Evolutionary conservation across 2,329 filamentous ascomycete genomes (phyloP).

Genomic region (Colletotrichum somersetense): DNA sequence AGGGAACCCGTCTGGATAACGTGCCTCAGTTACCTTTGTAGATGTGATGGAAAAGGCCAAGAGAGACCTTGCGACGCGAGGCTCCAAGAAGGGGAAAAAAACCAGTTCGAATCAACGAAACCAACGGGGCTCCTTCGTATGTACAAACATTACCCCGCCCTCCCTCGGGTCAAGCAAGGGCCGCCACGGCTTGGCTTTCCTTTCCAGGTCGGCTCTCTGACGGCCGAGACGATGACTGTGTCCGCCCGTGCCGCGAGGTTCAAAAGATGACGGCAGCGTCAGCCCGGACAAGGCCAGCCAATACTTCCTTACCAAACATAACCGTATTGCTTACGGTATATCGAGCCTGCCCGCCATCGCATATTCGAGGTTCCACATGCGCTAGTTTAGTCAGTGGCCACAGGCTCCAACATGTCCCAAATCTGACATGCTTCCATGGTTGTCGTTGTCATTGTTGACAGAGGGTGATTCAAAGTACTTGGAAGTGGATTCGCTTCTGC

Average conservation of each 20-base stretch:
- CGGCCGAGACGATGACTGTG: conserved; percentile 33
- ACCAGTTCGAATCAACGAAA: background rate
- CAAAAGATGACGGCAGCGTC: conserved; percentile 14
- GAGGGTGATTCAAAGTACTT: background rate
- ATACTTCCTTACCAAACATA: background rate
- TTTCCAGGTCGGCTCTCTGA: background rate
- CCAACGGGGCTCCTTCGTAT: background rate
- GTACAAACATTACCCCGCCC: background rate
- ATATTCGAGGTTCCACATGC: conserved; percentile 1
- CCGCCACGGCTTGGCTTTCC: background rate
- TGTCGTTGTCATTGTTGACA: background rate
- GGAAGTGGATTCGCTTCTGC: conserved; percentile 10
- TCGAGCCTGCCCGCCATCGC: conserved; percentile 29
- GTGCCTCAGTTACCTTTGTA: no score
- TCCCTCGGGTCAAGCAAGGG: conserved; percentile 1
- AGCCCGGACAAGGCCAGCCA: conserved; percentile 4
- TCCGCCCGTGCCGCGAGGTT: background rate
- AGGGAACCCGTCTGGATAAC: background rate
- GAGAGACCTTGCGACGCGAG: background rate
- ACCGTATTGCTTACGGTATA: conserved; percentile 21
- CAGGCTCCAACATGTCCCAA: conserved; percentile 8
- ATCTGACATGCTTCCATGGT: conserved; percentile 9
- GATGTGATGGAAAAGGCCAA: background rate
- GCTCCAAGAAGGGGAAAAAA: background rate
- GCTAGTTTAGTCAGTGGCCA: background rate